Evolutionary conservation across 805 yeast genomes (phyloP).

Genomic region (Clavispora carvajalis): DNA sequence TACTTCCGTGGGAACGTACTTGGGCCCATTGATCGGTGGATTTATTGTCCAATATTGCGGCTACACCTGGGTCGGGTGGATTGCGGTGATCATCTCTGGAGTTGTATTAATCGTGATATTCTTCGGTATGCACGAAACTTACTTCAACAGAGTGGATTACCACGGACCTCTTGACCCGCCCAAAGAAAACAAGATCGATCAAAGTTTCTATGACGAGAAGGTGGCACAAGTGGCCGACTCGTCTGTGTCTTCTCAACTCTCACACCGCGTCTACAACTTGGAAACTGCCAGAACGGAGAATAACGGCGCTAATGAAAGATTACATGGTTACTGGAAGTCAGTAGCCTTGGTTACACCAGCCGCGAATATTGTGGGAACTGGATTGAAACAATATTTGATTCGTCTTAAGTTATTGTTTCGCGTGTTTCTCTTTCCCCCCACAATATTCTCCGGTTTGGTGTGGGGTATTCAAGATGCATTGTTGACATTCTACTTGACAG

Average conservation of each 20-base stretch:
- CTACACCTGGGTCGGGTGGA: constrained; percentile 81
- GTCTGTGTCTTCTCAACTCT: constrained; percentile 12
- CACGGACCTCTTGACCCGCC: constrained; percentile 6
- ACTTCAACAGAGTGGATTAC: constrained; percentile 42
- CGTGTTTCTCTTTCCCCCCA: constrained; percentile 62
- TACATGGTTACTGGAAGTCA: constrained; percentile 39
- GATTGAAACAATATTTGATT: constrained; percentile 58
- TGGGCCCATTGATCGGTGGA: constrained; percentile 80
- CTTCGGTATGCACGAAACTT: constrained; percentile 68
- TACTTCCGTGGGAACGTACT: constrained; percentile 69
- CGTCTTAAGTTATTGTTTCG: constrained; percentile 47
- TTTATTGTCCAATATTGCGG: constrained; percentile 53
- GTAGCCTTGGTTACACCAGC: constrained; percentile 50
- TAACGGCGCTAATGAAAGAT: constrained; percentile 38
- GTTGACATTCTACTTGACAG: constrained; percentile 67
- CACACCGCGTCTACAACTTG: constrained; percentile 9
- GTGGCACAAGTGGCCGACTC: neutral
- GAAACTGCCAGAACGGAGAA: constrained; percentile 9
- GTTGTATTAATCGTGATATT: constrained; percentile 48
- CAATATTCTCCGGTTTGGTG: constrained; percentile 58
- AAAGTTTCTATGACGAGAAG: neutral
- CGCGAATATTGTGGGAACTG: constrained; percentile 55
- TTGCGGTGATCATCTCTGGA: constrained; percentile 50
- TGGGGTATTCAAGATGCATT: constrained; percentile 82
- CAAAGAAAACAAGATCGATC: neutral